phyloP scores from a whole-genome alignment of 108 stramenopile species.

The Pseudonitzschia pungens region DNA sequence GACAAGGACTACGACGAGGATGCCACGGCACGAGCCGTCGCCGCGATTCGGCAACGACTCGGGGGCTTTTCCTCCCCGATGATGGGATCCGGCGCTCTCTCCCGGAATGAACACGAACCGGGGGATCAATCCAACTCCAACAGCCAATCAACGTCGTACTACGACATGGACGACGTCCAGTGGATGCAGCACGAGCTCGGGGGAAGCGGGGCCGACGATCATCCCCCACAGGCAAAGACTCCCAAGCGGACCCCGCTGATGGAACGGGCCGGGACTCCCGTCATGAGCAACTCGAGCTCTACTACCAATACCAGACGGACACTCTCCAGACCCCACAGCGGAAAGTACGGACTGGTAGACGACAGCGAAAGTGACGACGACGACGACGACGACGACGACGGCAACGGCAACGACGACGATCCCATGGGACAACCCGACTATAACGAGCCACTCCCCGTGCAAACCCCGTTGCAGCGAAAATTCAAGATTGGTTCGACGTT shows the following conservation, averaged over 20 bases:
- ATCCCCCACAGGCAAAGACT: conserved; percentile 1
- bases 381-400: background rate
- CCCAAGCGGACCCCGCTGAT: conserved; percentile 33
- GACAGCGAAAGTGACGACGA: conserved; percentile 20
- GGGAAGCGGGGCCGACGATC: background rate
- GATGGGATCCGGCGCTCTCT: background rate
- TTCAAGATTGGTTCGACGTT: background rate
- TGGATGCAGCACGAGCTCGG: conserved; percentile 29
- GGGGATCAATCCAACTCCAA: background rate
- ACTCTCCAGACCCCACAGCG: background rate
- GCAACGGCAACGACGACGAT: background rate
- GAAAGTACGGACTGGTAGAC: conserved; percentile 1
- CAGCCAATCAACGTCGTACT: background rate
- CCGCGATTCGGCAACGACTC: conserved; percentile 20
- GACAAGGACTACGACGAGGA: conserved; percentile 26
- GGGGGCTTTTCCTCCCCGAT: conserved; percentile 27
- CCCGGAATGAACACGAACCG: background rate
- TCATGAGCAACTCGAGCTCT: conserved; percentile 44
- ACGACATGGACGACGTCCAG: conserved; percentile 26
- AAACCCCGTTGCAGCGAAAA: conserved; percentile 12
- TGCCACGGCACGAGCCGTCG: conserved; percentile 21
- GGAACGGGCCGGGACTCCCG: conserved; percentile 47
- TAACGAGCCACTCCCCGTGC: conserved; percentile 1
- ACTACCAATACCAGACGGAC: background rate
- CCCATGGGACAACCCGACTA: background rate